Evolutionary conservation across 2,329 filamentous ascomycete genomes (phyloP).

Genomic region (Verticillium isaacii): DNA sequence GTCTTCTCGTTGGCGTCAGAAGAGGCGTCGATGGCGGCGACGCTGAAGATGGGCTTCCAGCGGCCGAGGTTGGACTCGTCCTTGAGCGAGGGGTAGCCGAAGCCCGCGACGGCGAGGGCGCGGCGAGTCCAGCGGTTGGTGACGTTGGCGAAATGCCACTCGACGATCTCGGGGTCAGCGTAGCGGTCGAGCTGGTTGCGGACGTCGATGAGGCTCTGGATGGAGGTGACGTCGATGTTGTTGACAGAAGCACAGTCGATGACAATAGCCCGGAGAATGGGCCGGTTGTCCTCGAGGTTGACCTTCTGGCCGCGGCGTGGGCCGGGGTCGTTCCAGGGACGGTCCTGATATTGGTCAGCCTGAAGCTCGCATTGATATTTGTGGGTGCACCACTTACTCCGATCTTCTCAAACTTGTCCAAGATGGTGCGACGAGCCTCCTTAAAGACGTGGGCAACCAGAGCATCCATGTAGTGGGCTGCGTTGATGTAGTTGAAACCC

Average conservation of each 20-base stretch:
- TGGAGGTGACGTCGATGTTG: slow-evolving; percentile 51
- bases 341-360: slow-evolving; percentile 24
- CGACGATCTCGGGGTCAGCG: slow-evolving; percentile 39
- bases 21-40: slow-evolving; percentile 18
- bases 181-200: slow-evolving; percentile 50
- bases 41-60: slow-evolving; percentile 28
- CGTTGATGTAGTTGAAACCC: slow-evolving; percentile 49
- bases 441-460: slow-evolving; percentile 33
- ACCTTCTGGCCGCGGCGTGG: slow-evolving; percentile 28
- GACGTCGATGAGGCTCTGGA: slow-evolving; percentile 53
- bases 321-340: slow-evolving; percentile 52
- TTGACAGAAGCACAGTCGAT: slow-evolving; percentile 55
- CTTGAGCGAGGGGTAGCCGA: slow-evolving; percentile 37
- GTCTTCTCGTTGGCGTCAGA: background rate
- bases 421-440: slow-evolving; percentile 34
- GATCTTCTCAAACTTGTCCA: slow-evolving; percentile 37
- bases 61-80: slow-evolving; percentile 19
- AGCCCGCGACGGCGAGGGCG: slow-evolving; percentile 50
- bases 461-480: slow-evolving; percentile 39
- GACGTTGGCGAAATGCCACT: slow-evolving; percentile 52
- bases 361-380: background rate
- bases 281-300: slow-evolving; percentile 30
- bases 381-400: slow-evolving; percentile 28
- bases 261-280: slow-evolving; percentile 47
- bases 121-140: slow-evolving; percentile 53